Evolutionary conservation across 768 basidiomycete genomes (phyloP).

Genomic region (Russula griseocarnosa): DNA sequence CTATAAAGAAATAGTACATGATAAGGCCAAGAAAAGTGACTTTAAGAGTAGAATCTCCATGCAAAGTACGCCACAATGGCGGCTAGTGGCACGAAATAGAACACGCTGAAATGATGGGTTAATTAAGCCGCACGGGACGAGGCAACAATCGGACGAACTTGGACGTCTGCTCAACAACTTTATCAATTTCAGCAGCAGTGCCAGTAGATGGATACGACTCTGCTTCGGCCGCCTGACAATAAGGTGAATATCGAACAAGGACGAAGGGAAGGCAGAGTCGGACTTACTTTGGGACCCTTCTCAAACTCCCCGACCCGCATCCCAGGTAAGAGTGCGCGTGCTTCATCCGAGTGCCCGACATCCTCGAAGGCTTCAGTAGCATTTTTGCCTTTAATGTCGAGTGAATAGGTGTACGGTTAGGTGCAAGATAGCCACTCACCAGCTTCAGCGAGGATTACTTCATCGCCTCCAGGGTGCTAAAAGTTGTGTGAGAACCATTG

Average conservation of each 20-base stretch:
- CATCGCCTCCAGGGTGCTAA: constrained; percentile 96
- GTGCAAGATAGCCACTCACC: constrained; percentile 46
- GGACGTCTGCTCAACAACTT: constrained; percentile 28
- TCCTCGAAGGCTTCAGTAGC: constrained; percentile 99
- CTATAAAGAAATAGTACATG: constrained; percentile 7
- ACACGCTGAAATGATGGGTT: constrained; percentile 30
- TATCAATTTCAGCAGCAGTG: constrained; percentile 20
- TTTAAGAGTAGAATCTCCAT: constrained; percentile 39
- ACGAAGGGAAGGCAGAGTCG: background rate
- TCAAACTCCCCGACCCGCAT: constrained; percentile 79
- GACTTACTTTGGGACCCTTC: constrained; percentile 42
- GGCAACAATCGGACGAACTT: constrained; percentile 21
- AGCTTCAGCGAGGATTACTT: constrained; percentile 90
- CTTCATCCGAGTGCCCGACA: constrained; percentile 98
- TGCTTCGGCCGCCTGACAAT: constrained; percentile 16
- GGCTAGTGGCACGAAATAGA: constrained; percentile 44
- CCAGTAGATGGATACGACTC: constrained; percentile 19
- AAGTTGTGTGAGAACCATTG: constrained; percentile 2
- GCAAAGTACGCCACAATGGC: constrained; percentile 45
- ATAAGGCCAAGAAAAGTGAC: background rate
- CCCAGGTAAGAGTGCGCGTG: constrained; percentile 89
- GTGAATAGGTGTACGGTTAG: background rate
- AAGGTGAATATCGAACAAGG: background rate
- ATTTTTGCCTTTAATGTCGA: constrained; percentile 64
- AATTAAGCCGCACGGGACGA: background rate